Evolutionary conservation across 257 asterid genomes (phyloP).

Genomic region (Capsicum baccatum): DNA sequence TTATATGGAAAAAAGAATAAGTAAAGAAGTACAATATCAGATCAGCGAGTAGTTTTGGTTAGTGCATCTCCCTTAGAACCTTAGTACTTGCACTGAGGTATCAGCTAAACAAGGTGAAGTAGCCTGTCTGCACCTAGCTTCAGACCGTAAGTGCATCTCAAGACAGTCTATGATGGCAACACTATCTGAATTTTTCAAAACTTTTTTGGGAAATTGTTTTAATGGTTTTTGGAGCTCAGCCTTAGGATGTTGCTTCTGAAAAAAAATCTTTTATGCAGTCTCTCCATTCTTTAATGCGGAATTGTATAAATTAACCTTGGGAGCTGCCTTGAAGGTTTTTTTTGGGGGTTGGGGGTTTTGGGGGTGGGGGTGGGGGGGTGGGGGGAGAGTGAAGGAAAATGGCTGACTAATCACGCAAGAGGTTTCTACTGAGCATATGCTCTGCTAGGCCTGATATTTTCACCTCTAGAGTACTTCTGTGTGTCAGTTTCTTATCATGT

Average conservation of each 20-base stretch:
- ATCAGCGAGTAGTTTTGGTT: background rate
- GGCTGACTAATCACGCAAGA: background rate
- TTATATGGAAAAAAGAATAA: background rate
- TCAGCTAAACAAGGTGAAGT: background rate
- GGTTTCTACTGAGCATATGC: background rate
- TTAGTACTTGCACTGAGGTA: background rate
- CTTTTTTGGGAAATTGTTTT: constrained; percentile 8
- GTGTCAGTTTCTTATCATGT: background rate
- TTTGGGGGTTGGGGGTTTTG: too few species aligned
- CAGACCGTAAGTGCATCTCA: constrained; percentile 1
- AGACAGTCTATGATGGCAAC: background rate
- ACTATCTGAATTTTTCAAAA: background rate
- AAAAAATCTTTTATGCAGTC: background rate
- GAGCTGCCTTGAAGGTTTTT: background rate
- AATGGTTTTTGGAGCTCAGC: background rate
- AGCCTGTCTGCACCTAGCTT: background rate
- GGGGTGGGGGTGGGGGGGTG: background rate
- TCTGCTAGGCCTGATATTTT: background rate
- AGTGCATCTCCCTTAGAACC: background rate
- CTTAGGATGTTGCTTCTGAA: background rate
- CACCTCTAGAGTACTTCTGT: constrained; percentile 8
- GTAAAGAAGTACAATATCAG: background rate
- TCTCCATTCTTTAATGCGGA: background rate
- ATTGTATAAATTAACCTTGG: background rate
- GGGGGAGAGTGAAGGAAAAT: background rate